Evolutionary conservation across 192 early-diverging fungal genomes (phyloP), one percentile per base, ranked within the genome.

Genomic region (Umbelopsis isabellina): DNA sequence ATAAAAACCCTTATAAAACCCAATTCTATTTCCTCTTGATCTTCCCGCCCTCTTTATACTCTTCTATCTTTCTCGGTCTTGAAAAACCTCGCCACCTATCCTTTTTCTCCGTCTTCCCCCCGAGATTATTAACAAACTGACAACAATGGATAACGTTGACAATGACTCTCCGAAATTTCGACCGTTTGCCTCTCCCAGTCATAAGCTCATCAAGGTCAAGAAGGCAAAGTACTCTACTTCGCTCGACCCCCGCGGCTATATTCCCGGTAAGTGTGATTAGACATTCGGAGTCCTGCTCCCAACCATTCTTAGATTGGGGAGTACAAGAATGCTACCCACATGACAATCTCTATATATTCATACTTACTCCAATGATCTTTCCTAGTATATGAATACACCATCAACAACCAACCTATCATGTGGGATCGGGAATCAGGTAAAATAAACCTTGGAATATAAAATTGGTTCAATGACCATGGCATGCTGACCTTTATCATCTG

Each of bases 171-270:
- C 74, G 10, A 67, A 65, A 25, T 80, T 72, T 35, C 73, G 74
- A 11, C 78, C 78, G 3, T 73, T 72, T 30, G 50, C 58, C n/a
- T 70, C 55, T 8, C 68, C 74, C n/a, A 67, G 64, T 10, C 61
- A 68, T 30, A 71, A 68, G 22, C 67, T 41, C 27, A 71, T 82
- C 72, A 77, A 82, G 65, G 78, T 85, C 52, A 85, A 84, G 65
- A 79, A 79, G 35, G 84, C 81, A 65, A 85, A 85, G 67, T 87
- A 87, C 50, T 87, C 86, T 6, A 87, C 86, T n/a, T 87, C 84
- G 11, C 75, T 87, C 11, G 86, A 87, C 58, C 79, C 86, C 2
- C 67, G 86, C 55, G 84, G 86, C 21, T 87, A 85, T 69, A 87
- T 87, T 71, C 86, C 86, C 70, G 86, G 86, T 87, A 84, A 68